These are phyloP conservation scores for Monilinia fructicola DNA, from an alignment of 2,329 filamentous ascomycete species.

Conservation along the genomic window DNA sequence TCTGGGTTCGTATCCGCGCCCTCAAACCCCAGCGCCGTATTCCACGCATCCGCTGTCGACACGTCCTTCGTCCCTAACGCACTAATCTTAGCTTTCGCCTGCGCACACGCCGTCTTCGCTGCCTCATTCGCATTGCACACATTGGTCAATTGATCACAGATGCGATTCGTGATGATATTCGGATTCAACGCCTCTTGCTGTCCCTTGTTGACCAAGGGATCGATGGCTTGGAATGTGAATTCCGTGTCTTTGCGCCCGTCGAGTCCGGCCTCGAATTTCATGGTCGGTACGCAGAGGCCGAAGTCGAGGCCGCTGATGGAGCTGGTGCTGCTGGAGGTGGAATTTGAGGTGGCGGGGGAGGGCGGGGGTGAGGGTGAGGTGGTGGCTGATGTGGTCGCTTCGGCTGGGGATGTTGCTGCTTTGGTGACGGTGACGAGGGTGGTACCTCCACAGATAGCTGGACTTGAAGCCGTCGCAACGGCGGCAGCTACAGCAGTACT, in stretches of 20 bases:
- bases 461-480: conserved; percentile 25
- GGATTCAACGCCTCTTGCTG: conserved; percentile 70
- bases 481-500: conserved; percentile 24
- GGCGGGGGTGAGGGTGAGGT: background rate
- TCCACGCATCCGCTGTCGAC: conserved; percentile 49
- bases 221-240: conserved; percentile 67
- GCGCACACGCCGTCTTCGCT: conserved; percentile 53
- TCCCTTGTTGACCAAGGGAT: conserved; percentile 58
- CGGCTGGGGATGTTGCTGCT: background rate
- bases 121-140: conserved; percentile 63
- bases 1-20: conserved; percentile 39
- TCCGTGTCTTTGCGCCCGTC: conserved; percentile 53
- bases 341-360: background rate
- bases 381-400: background rate
- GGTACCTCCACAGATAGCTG: conserved; percentile 25
- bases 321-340: conserved; percentile 28
- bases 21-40: conserved; percentile 43
- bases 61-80: conserved; percentile 51
- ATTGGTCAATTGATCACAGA: conserved; percentile 68
- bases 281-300: conserved; percentile 51
- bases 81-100: conserved; percentile 53
- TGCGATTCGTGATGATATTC: conserved; percentile 71
- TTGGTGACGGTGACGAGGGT: conserved; percentile 28
- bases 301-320: conserved; percentile 47
- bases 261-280: conserved; percentile 57